Evolutionary conservation across 2,329 filamentous ascomycete species (phyloP).

Genomic region (Cladophialophora exuberans): DNA sequence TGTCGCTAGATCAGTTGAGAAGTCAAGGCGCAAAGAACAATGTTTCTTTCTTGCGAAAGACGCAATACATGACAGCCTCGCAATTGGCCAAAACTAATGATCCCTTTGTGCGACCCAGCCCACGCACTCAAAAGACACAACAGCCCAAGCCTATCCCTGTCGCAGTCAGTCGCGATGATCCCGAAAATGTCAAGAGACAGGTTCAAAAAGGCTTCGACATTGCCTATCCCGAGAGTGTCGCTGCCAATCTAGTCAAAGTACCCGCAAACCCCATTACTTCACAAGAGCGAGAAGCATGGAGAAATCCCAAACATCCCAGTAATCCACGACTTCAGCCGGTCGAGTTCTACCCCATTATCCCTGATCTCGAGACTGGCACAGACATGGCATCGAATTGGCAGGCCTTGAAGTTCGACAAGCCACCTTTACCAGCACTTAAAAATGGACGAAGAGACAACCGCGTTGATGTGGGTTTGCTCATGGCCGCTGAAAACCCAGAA

Average conservation of each 20-base stretch:
- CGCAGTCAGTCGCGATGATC: conserved; percentile 56
- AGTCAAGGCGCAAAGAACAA: conserved; percentile 77
- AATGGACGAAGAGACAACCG: conserved; percentile 59
- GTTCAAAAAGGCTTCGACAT: conserved; percentile 68
- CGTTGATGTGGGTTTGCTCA: conserved; percentile 63
- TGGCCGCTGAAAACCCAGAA: conserved; percentile 53
- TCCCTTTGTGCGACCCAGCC: conserved; percentile 29
- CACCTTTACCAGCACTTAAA: conserved; percentile 53
- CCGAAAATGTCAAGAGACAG: conserved; percentile 62
- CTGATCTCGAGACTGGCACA: conserved; percentile 63
- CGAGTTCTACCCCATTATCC: conserved; percentile 63
- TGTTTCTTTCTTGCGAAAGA: conserved; percentile 89
- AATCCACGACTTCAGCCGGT: conserved; percentile 61
- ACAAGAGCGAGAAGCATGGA: conserved; percentile 63
- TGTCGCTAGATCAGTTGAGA: conserved; percentile 80
- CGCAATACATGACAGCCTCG: conserved; percentile 76
- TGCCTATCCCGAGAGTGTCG: conserved; percentile 63
- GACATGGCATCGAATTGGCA: conserved; percentile 60
- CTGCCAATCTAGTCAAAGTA: conserved; percentile 50
- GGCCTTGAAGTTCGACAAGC: conserved; percentile 63
- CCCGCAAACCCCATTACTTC: conserved; percentile 26
- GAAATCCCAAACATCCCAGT: conserved; percentile 61
- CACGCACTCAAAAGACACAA: conserved; percentile 11
- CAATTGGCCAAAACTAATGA: conserved; percentile 39
- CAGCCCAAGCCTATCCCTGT: conserved; percentile 37